Conservation (phyloP, 306 rosid species). For the Lathyrus aphaca region DNA sequence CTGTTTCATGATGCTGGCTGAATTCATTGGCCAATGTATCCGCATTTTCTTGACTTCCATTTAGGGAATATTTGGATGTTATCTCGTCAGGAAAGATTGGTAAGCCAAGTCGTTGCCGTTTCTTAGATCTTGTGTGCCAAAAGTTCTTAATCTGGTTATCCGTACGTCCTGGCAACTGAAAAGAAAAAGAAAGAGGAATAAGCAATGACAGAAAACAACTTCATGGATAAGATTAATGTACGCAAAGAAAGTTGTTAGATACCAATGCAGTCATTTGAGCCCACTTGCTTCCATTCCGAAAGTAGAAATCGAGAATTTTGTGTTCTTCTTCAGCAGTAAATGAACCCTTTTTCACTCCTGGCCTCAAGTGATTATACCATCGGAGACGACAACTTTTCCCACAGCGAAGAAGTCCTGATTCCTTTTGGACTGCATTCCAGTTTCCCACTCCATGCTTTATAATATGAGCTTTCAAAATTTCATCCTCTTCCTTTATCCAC, state of each 20-base stretch:
- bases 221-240: slow-evolving; percentile 4
- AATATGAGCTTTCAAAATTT: slow-evolving; percentile 73
- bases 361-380: slow-evolving; percentile 87
- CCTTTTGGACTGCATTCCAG: slow-evolving; percentile 81
- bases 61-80: slow-evolving; percentile 39
- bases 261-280: slow-evolving; percentile 79
- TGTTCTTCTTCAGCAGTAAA: slow-evolving; percentile 71
- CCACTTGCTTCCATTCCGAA: slow-evolving; percentile 84
- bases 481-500: slow-evolving; percentile 84
- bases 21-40: slow-evolving; percentile 37
- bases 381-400: slow-evolving; percentile 93
- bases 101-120: slow-evolving; percentile 66
- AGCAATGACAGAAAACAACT: slow-evolving; percentile 1
- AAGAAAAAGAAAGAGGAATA: slow-evolving; percentile 26
- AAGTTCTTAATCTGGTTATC: slow-evolving; percentile 91
- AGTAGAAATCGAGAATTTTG: slow-evolving; percentile 61
- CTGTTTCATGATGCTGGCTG: slow-evolving; percentile 44
- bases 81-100: slow-evolving; percentile 73
- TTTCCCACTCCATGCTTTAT: slow-evolving; percentile 78
- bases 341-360: slow-evolving; percentile 77
- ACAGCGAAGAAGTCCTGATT: slow-evolving; percentile 76
- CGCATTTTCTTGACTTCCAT: slow-evolving; percentile 48
- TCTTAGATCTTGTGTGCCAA: slow-evolving; percentile 79
- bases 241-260: slow-evolving; percentile 23
- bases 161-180: slow-evolving; percentile 87